These are phyloP conservation scores for Hypoxylon lenormandii DNA, from an alignment of 495 filamentous ascomycete species.

Conservation along the genomic window DNA sequence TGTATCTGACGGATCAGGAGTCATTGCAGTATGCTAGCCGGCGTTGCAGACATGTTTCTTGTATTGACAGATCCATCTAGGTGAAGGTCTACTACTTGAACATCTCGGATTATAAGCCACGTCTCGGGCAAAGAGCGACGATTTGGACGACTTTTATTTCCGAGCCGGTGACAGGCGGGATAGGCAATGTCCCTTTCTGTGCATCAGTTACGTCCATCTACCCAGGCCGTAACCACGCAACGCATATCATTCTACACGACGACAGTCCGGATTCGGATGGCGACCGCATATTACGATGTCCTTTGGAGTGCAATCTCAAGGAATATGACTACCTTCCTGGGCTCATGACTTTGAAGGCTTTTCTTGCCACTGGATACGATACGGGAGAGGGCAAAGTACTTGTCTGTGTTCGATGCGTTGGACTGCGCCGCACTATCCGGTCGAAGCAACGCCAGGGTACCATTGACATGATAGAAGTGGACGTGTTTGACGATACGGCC, in stretches of 20 bases:
- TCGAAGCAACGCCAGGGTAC: conserved; percentile 58
- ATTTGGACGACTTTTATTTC: conserved; percentile 58
- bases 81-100: conserved; percentile 58
- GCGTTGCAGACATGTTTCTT: neutral
- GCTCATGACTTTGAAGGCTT: conserved; percentile 68
- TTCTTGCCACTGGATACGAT: conserved; percentile 65
- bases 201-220: conserved; percentile 60
- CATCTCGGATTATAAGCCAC: conserved; percentile 49
- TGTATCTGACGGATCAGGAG: conserved; percentile 69
- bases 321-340: conserved; percentile 55
- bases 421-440: conserved; percentile 63
- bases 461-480: conserved; percentile 63
- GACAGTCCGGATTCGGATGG: conserved; percentile 53
- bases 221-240: conserved; percentile 63
- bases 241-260: conserved; percentile 65
- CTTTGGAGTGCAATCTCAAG: conserved; percentile 56
- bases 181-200: conserved; percentile 45
- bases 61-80: conserved; percentile 40
- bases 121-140: conserved; percentile 58
- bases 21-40: conserved; percentile 60
- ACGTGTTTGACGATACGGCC: conserved; percentile 71
- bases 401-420: conserved; percentile 69
- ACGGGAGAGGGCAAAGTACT: conserved; percentile 62
- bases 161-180: conserved; percentile 47
- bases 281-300: conserved; percentile 58